Evolutionary conservation across 805 yeast species (phyloP), one percentile per base, ranked within the genome.

Genomic region (Jamesozyma gamospora): DNA sequence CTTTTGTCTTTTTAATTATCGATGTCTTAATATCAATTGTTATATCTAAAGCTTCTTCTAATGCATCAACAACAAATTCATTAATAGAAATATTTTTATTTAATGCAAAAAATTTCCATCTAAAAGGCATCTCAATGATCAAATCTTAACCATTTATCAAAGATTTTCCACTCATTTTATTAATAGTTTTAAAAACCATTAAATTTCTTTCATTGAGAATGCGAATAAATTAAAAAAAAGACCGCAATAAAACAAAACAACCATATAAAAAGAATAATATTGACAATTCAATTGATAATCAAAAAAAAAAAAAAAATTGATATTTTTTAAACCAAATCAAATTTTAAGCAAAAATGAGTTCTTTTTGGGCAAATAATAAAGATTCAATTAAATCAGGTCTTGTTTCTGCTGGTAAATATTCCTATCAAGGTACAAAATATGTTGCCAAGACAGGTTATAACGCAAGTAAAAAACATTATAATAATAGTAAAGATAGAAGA

Each of bases 311-410:
- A 14, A 28, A 13, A n/a, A 28, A n/a, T n/a, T n/a, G n/a, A n/a
- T n/a, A n/a, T n/a, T n/a, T n/a, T n/a, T n/a, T n/a, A n/a, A n/a
- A n/a, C n/a, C n/a, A n/a, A n/a, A n/a, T n/a, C n/a, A n/a, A n/a
- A n/a, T n/a, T n/a, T n/a, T n/a, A n/a, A n/a, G n/a, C 25, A 16
- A 32, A 5, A 17, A 49, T 58, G 63, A 47, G 56, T 45, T 50
- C 44, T 24, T 65, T 65, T 46, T 66, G 71, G 71, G 69, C 63
- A 13, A 62, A 63, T 32, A 66, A 67, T 49, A 67, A 66, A 39
- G 71, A 53, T 15, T 41, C 66, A 2, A 63, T 67, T 36, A 47
- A 52, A 40, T 56, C 62, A 2, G 69, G 68, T 1, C 42, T 63
- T 2, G 48, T 55, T 3, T 47, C 63, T 2, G 67, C 63, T 2